These are phyloP conservation scores for Orbilia javanica DNA, from an alignment of 2,329 filamentous ascomycete genomes.

Conservation along the genomic window DNA sequence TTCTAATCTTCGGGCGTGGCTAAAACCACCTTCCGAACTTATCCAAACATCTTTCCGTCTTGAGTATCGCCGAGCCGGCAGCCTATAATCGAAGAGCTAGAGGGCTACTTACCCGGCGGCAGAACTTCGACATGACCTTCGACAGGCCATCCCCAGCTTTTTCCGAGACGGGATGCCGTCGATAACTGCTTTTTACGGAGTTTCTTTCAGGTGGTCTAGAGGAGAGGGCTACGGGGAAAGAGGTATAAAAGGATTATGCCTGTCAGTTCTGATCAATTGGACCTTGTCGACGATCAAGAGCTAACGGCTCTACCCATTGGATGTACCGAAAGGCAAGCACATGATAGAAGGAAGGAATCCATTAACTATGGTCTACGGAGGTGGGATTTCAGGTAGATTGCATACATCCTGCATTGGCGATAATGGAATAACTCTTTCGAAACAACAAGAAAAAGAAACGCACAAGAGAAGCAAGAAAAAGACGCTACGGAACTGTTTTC, in stretches of 20 bases:
- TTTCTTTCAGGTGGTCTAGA: conserved; percentile 9
- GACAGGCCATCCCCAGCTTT: conserved; percentile 24
- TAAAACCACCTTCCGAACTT: conserved; percentile 47
- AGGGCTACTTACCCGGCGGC: conserved; percentile 56
- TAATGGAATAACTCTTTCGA: conserved; percentile 15
- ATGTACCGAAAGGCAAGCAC: conserved; percentile 46
- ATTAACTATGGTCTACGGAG: background rate
- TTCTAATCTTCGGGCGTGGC: conserved; percentile 37
- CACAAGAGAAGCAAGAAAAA: conserved; percentile 1
- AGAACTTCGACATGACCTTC: conserved; percentile 42
- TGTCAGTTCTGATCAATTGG: conserved; percentile 21
- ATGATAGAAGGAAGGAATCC: conserved; percentile 20
- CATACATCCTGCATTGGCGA: conserved; percentile 12
- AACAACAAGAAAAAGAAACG: background rate
- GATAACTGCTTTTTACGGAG: conserved; percentile 34
- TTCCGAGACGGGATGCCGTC: too few species aligned
- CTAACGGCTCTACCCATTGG: conserved; percentile 40
- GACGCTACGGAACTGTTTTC: conserved; percentile 33
- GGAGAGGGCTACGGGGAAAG: conserved; percentile 2
- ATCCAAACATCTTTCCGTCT: conserved; percentile 51
- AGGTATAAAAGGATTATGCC: conserved; percentile 32
- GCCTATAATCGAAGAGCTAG: conserved; percentile 43
- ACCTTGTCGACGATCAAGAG: conserved; percentile 49
- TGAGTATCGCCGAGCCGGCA: conserved; percentile 51
- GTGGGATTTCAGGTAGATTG: conserved; percentile 43